Conservation (phyloP, 176 grass and related monocot species). For the Aegilops longissima region DNA sequence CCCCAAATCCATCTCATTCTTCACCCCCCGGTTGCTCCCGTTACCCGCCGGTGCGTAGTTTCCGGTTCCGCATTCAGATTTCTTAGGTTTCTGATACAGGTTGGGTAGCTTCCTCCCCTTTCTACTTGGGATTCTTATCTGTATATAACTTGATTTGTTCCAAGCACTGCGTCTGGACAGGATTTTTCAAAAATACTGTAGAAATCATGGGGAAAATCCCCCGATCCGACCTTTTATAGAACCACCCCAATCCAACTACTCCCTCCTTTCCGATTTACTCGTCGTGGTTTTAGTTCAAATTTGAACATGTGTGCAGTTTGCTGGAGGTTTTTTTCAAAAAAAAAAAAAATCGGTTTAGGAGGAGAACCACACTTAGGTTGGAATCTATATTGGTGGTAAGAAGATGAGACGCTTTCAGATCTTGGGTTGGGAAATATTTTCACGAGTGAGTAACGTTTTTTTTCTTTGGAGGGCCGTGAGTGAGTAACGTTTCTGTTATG, state of each 20-base stretch:
- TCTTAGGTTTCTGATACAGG: not conserved
- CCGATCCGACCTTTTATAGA: no score
- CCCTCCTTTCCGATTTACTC: no score
- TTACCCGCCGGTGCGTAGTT: not conserved
- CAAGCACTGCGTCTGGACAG: not conserved
- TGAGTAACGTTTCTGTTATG: no score
- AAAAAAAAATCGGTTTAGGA: not conserved
- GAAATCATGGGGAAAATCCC: not conserved
- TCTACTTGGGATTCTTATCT: not conserved
- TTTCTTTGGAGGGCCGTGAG: no score
- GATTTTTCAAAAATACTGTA: not conserved
- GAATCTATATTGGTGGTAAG: not conserved
- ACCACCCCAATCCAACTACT: not conserved
- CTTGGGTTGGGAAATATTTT: no score
- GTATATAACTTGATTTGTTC: not conserved
- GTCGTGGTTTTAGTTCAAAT: no score
- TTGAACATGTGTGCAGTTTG: not conserved
- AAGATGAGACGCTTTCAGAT: no score
- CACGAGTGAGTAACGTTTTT: no score
- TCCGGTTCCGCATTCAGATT: not conserved
- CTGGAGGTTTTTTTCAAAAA: not conserved
- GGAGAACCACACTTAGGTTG: no score
- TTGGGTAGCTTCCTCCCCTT: not conserved
- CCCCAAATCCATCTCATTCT: not conserved
- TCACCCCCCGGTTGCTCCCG: not conserved